phyloP scores from a whole-genome alignment of 495 filamentous ascomycete genomes.

The Bryoglossum gracile region DNA sequence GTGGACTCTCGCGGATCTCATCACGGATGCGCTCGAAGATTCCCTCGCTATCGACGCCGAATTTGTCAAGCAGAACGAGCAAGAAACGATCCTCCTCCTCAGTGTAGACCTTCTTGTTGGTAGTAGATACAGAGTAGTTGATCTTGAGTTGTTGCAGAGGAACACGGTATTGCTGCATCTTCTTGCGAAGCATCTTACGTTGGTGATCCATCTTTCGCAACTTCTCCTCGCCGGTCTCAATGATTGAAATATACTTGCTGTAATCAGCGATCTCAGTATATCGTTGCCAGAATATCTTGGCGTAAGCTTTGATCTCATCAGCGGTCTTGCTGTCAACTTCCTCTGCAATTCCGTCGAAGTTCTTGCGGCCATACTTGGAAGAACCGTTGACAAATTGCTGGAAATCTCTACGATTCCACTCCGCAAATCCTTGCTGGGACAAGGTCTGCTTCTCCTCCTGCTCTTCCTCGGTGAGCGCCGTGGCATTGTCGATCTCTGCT shows the following conservation, averaged over 20 bases:
- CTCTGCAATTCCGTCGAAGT: conserved; percentile 74
- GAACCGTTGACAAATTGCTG: conserved; percentile 95
- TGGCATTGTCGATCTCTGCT: conserved; percentile 84
- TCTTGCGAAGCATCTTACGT: conserved; percentile 87
- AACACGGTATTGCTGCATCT: conserved; percentile 91
- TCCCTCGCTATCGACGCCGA: conserved; percentile 77
- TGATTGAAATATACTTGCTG: conserved; percentile 74
- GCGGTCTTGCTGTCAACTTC: conserved; percentile 89
- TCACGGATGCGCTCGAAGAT: conserved; percentile 83
- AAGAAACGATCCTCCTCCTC: conserved; percentile 98
- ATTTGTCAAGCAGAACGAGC: conserved; percentile 84
- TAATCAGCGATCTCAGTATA: conserved; percentile 85
- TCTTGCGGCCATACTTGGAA: conserved; percentile 80
- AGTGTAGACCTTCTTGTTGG: conserved; percentile 99
- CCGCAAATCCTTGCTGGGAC: conserved; percentile 76
- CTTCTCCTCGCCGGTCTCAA: conserved; percentile 88
- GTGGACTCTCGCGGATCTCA: conserved; percentile 85
- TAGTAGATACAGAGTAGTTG: conserved; percentile 97
- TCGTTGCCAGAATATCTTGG: conserved; percentile 89
- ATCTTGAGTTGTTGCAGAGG: conserved; percentile 96
- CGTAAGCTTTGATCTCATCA: conserved; percentile 80
- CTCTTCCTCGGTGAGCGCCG: conserved; percentile 84
- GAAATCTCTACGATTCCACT: conserved; percentile 97
- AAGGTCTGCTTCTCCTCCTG: conserved; percentile 73
- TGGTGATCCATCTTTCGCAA: conserved; percentile 83